phyloP scores from a whole-genome alignment of 345 rosid genomes.

The Eucalyptus leucophloia region DNA sequence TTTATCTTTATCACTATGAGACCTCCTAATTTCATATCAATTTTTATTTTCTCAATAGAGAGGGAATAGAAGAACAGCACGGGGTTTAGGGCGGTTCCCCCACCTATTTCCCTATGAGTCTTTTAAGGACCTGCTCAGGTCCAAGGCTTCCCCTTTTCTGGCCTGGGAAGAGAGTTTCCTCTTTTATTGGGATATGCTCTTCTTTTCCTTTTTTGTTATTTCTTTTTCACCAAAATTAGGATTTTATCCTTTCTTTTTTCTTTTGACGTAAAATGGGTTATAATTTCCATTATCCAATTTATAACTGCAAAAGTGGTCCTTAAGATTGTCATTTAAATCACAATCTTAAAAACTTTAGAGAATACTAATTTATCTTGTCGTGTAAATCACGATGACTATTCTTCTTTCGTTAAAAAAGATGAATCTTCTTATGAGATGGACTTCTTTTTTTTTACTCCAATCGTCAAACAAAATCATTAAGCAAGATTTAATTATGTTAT shows the following conservation, averaged over 20 bases:
- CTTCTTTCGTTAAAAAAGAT: too few species aligned
- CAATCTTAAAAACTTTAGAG: neutral
- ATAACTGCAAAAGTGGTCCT: neutral
- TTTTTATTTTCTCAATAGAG: too few species aligned
- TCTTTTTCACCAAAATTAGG: neutral
- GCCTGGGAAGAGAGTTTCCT: neutral
- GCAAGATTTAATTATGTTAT: neutral
- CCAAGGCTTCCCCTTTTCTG: neutral
- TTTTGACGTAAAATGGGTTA: neutral
- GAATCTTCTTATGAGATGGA: neutral
- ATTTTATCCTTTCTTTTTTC: neutral
- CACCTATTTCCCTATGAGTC: too few species aligned
- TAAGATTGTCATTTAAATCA: neutral
- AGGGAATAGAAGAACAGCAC: fast-evolving
- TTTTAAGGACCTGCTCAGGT: too few species aligned
- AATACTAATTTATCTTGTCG: neutral
- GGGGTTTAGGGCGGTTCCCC: fast-evolving
- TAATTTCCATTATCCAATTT: neutral
- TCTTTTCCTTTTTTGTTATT: neutral
- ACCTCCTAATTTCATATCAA: too few species aligned
- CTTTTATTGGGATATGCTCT: neutral
- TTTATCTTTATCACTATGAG: too few species aligned
- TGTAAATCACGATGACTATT: too few species aligned
- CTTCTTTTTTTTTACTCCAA: neutral
- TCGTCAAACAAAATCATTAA: neutral